Evolutionary conservation across 2,329 filamentous ascomycete genomes (phyloP).

Genomic region (Colletotrichum siamense): DNA sequence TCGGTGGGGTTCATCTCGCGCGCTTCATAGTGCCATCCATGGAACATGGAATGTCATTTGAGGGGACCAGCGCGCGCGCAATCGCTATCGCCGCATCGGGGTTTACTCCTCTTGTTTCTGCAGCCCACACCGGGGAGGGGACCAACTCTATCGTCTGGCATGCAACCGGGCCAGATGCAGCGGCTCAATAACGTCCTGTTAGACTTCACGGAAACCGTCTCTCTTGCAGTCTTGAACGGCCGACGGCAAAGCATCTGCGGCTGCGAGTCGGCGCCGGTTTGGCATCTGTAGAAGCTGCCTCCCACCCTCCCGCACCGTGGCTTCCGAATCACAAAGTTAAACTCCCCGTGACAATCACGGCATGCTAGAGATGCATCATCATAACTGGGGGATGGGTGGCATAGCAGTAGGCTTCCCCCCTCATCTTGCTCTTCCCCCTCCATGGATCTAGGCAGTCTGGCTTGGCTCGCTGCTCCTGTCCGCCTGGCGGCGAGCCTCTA

Average conservation of each 20-base stretch:
- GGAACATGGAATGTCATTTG: background rate
- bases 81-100: background rate
- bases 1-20: slow-evolving; percentile 15
- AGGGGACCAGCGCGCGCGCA: background rate
- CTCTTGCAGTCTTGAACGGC: background rate
- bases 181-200: background rate
- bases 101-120: background rate
- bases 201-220: background rate
- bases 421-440: background rate
- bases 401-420: background rate
- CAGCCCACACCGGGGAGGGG: background rate
- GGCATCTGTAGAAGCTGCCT: background rate
- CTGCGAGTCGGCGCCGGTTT: background rate
- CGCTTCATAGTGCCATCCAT: background rate
- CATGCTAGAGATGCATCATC: slow-evolving; percentile 1
- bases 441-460: background rate
- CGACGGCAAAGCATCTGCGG: background rate
- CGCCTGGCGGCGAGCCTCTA: background rate
- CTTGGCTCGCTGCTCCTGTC: background rate
- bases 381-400: background rate
- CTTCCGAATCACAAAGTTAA: background rate
- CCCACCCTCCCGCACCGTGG: background rate
- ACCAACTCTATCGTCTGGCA: background rate
- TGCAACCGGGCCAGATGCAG: background rate
- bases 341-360: background rate